Base-by-base conservation (phyloP, 2,329 filamentous ascomycete species). In the Akanthomyces uredinophilus region DNA sequence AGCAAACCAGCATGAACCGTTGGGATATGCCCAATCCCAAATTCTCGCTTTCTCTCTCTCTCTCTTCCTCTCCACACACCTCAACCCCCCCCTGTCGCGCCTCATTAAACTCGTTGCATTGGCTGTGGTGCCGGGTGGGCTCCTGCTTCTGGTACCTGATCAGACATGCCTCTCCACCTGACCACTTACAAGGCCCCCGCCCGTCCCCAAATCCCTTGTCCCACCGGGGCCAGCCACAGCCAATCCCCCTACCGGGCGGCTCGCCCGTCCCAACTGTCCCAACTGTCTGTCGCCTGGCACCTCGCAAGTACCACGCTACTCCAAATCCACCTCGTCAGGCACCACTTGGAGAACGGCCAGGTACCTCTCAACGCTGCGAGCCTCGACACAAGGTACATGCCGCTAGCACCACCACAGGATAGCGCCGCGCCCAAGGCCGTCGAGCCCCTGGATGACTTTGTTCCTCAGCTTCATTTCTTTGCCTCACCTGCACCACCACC, bases 91-190 rank as follows among this genome's bases (percentile, higher is more conserved):
- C 56, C 46, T 51, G 56, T 51, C 18, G 46, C 47, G 37, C 46
- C 56, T 59, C 56, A 59, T 59, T 59, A 59, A 59, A 59, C 56
- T 51, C 24, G 55, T 49, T 2, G 22, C 32, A 41, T 44, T 41
- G 52, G 18, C 20, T 16, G 27, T 29, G 27, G 27, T 29, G 27
- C 27, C 27, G 27, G 27, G 27, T 29, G 27, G 27, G 27, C 27
- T 29, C 27, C 27, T 5, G 27, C 27, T 4, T 13, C 18, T 39
- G 46, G 44, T 39, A 58, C 43, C 43, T 58, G 55, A 58, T 58
- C 54, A 57, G 27, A 37, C 27, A n/a, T 47, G 41, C 8, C 37
- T 29, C 52, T 43, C 52, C 52, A 55, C 52, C 52, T 16, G 51
- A 35, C 54, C 54, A 46, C 41, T 44, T 5, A 41, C 24, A 49